Base-by-base conservation (phyloP, 495 filamentous ascomycete species). In the Aspergillus leporis region DNA sequence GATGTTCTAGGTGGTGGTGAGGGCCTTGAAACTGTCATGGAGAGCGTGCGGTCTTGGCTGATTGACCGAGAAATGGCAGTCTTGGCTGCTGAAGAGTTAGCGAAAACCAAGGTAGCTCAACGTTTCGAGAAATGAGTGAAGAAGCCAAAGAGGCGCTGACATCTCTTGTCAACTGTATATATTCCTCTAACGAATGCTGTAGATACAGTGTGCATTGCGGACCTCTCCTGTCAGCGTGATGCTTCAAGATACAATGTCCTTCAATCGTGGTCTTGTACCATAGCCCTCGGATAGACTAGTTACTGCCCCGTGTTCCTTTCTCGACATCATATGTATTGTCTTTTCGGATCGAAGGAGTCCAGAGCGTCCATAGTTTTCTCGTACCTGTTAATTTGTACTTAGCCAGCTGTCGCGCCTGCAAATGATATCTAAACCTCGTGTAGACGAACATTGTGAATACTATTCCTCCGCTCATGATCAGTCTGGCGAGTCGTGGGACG, bases 341-440 rank as follows among this genome's bases (percentile, higher is more conserved):
- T 83, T 64, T 96, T 83, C 13, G 94, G 95, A 71, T 98, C 94
- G 22, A 92, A 36, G 58, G 71, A 77, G 68, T 94, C 89, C 73
- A 98, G 81, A 49, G 88, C 64, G 56, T 98, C 95, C 76, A 98
- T 97, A 41, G 89, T 89, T 81, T 98, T 98, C 77, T 98, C 94
- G 71, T 98, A 98, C 85, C 85, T 87, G 58, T 45, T 60, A 49
- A 16, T n/a, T 18, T 48, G 18, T 36, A 48, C 60, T 50, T 58
- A 54, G 66, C 61, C 49, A 66, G 59, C 21, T 22, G 13, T 22
- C 2, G 23, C 43, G 18, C 50, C 30, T 34, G 14, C 7, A 34
- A 30, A 31, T 8, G 30, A 41, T 34, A 16, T 0, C 21, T n/a
- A 23, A 46, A 12, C 22, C 18, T 10, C 25, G 16, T 6, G 23